phyloP scores from a whole-genome alignment of 345 rosid genomes.

The Sisymbrium altissimum region DNA sequence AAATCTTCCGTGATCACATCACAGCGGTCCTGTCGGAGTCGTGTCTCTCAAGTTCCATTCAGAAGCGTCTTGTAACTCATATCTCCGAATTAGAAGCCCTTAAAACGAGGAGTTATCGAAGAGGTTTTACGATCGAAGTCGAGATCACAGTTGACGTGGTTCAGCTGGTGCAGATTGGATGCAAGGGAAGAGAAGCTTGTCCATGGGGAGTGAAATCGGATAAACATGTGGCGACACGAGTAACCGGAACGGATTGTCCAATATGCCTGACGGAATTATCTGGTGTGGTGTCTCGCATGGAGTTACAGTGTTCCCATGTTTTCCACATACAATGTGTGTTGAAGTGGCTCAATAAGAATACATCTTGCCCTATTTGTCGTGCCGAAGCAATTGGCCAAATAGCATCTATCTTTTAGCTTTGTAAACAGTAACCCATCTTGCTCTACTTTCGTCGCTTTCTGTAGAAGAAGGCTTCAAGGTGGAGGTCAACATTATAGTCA shows the following conservation, averaged over 20 bases:
- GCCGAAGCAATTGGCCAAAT: neutral
- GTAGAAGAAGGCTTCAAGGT: too few relatives aligned
- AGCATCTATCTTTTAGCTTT: neutral
- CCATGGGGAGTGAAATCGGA: too few relatives aligned
- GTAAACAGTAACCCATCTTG: neutral
- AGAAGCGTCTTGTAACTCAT: neutral
- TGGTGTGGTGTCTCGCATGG: neutral
- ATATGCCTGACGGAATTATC: conserved; percentile 3
- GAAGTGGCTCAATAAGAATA: neutral
- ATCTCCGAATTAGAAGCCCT: neutral
- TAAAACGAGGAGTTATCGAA: neutral
- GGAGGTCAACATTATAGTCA: too few relatives aligned
- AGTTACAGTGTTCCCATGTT: conserved; percentile 8
- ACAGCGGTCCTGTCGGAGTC: neutral
- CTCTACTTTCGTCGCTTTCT: too few relatives aligned
- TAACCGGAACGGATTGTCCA: neutral
- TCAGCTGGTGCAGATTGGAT: neutral
- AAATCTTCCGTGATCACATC: neutral
- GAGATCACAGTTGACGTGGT: neutral
- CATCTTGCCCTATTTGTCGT: conserved; percentile 4
- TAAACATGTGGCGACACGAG: neutral
- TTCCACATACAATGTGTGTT: neutral
- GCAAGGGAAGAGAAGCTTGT: conserved; percentile 5
- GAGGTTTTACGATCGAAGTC: neutral
- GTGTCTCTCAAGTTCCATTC: neutral